Evolutionary conservation across 495 filamentous ascomycete species (phyloP).

Genomic region (Chaetomium cochliodes): DNA sequence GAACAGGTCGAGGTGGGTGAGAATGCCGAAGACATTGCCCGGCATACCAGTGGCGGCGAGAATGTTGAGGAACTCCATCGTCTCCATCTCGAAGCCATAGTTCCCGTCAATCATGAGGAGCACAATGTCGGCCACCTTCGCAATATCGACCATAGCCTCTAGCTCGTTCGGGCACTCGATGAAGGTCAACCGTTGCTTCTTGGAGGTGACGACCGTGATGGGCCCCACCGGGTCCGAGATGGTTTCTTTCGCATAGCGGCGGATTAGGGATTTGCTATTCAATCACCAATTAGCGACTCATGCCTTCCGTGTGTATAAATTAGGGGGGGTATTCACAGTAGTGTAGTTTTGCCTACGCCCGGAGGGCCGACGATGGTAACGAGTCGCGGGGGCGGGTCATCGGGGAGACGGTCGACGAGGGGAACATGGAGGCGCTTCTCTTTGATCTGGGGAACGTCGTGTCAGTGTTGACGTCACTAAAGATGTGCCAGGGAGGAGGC

Average conservation of each 20-base stretch:
- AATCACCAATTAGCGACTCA: neutral
- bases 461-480: neutral
- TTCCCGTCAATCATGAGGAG: constrained; percentile 97
- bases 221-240: constrained; percentile 86
- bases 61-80: constrained; percentile 97
- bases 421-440: constrained; percentile 96
- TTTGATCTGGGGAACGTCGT: constrained; percentile 60
- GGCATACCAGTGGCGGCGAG: constrained; percentile 90
- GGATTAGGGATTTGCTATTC: constrained; percentile 74
- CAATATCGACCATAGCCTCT: constrained; percentile 90
- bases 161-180: constrained; percentile 95
- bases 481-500: neutral
- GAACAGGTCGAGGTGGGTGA: constrained; percentile 95
- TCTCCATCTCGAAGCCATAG: constrained; percentile 99
- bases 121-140: constrained; percentile 96
- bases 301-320: no score
- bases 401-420: constrained; percentile 88
- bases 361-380: constrained; percentile 92
- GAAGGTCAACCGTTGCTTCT: constrained; percentile 88
- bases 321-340: constrained; percentile 44
- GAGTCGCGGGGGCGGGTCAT: constrained; percentile 90
- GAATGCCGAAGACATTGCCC: constrained; percentile 94
- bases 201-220: constrained; percentile 91
- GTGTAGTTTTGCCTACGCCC: constrained; percentile 65
- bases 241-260: constrained; percentile 92